Evolutionary conservation across 2,329 filamentous ascomycete species (phyloP), one percentile per base, ranked within the genome.

Genomic region (Colletotrichum aenigma): DNA sequence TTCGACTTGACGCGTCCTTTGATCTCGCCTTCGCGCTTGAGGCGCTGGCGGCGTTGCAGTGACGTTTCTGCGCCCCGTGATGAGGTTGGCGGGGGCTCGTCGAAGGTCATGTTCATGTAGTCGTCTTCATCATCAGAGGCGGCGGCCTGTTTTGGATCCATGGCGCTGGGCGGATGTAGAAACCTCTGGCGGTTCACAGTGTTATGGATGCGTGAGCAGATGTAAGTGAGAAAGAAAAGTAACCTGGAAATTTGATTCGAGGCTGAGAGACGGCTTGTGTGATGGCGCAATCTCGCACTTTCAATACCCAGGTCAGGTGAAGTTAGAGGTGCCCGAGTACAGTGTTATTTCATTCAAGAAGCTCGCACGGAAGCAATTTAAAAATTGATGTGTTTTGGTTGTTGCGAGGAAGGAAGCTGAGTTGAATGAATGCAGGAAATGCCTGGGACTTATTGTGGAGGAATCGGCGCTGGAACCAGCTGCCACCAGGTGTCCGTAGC

Each of bases 31-130:
- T 95, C 90, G 80, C 88, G 89, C 79, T 88, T 87, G 32, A 89
- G 85, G 9, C 89, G 88, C 77, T 87, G 84, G 8, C 88, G 86
- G n/a, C 90, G 87, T 80, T 91, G 89, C 16, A 91, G 81, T 2
- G 89, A 91, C 2, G 88, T 89, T 79, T 91, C 89, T 15, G 79
- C 36, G 15, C 24, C 52, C 18, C 67, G 56, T 12, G 78, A 48
- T 62, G 70, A 78, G 86, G 86, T 84, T 86, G 91, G 82, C 83
- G 88, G 81, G 85, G 90, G 82, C 32, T 98, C 94, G 21, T 91
- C 89, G 82, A 99, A 96, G 16, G 93, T 89, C 96, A 99, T 98
- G 80, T 93, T 95, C 94, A 99, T 97, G 88, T 99, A 98, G 85
- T 99, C 97, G 78, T 98, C 96, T 77, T 96, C 95, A 24, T 96